A percentile compares a stretch with the other conserved stretches of the same genome.
Conservation (phyloP, 192 early-diverging fungal genomes). For the Entrophospora sp. region DNA sequence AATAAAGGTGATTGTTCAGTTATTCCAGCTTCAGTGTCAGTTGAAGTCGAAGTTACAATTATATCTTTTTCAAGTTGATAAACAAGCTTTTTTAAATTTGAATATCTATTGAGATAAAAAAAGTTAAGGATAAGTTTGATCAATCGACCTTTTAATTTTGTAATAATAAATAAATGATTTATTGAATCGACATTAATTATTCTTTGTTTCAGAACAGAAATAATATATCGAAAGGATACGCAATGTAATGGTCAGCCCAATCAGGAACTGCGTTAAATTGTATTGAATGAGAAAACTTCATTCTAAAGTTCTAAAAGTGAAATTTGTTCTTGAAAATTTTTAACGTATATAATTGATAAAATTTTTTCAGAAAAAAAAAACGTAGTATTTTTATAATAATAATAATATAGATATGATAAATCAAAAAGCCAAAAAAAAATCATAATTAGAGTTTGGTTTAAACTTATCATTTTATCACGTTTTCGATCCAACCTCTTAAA, state of each 20-base stretch:
- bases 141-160: neutral
- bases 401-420: too few species aligned
- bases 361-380: too few species aligned
- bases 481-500: too few species aligned
- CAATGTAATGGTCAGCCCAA: constrained; percentile 72
- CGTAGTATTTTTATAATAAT: too few species aligned
- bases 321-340: too few species aligned
- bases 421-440: too few species aligned
- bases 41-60: constrained; percentile 23
- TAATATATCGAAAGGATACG: constrained; percentile 37
- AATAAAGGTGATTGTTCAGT: constrained; percentile 30
- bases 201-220: neutral
- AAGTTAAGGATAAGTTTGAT: too few species aligned
- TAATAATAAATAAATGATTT: too few species aligned
- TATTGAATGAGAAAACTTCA: constrained; percentile 92
- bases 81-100: constrained; percentile 68
- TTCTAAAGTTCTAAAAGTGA: too few species aligned
- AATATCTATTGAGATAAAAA: constrained; percentile 40
- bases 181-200: neutral
- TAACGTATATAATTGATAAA: too few species aligned
- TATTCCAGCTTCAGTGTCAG: constrained; percentile 27
- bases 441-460: too few species aligned
- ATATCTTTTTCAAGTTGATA: constrained; percentile 67
- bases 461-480: too few species aligned
- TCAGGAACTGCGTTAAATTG: constrained; percentile 87